These are phyloP conservation scores for Larix kaempferi DNA, from an alignment of 75 land plant genomes.

Conservation along the genomic window DNA sequence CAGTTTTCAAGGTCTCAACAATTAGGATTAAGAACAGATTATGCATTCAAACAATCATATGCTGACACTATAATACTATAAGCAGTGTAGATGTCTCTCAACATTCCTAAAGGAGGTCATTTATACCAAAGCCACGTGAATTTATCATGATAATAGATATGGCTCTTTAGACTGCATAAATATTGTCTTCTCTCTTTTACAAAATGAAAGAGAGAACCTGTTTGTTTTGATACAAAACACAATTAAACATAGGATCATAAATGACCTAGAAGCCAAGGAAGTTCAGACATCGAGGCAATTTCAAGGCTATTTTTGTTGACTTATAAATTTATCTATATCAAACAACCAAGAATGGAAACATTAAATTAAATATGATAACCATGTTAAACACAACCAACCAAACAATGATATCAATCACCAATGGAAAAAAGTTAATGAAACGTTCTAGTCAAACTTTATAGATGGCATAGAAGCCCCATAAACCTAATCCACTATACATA, in stretches of 20 bases:
- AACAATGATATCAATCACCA: neutral
- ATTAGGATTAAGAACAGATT: neutral
- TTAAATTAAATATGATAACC: neutral
- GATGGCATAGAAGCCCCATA: neutral
- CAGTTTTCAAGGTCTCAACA: neutral
- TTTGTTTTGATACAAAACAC: neutral
- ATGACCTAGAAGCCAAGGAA: neutral
- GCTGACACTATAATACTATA: too few species aligned
- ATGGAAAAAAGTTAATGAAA: neutral
- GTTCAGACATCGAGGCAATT: neutral
- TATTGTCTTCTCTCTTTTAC: neutral
- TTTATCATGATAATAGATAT: neutral
- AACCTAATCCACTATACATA: neutral
- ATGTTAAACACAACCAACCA: neutral
- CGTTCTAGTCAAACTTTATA: neutral
- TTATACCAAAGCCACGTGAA: neutral
- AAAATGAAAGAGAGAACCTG: neutral
- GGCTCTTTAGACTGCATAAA: neutral
- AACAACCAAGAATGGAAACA: neutral
- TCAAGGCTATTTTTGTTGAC: neutral
- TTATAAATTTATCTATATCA: neutral
- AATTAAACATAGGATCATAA: neutral
- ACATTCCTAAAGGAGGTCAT: neutral
- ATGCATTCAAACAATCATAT: neutral
- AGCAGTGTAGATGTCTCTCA: too few species aligned